Conservation (phyloP, 495 filamentous ascomycete genomes). For the Neurospora sp. region DNA sequence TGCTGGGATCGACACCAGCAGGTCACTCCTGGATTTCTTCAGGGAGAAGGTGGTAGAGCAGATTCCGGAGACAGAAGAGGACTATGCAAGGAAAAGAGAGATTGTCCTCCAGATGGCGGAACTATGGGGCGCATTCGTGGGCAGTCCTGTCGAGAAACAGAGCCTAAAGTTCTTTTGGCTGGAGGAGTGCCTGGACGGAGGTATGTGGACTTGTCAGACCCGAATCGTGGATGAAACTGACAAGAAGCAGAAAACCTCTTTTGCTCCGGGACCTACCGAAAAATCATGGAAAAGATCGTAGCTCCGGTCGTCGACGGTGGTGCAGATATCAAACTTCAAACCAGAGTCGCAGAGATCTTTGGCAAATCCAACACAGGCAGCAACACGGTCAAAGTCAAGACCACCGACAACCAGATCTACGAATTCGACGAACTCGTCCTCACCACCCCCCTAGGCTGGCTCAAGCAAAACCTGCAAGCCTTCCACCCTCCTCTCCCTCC, state of each 20-base stretch:
- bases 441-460: conserved; percentile 79
- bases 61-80: conserved; percentile 37
- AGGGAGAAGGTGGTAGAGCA: conserved; percentile 44
- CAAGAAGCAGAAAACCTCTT: conserved; percentile 66
- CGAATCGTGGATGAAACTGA: neutral
- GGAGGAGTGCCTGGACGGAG: conserved; percentile 90
- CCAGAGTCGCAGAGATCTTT: conserved; percentile 27
- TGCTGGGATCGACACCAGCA: conserved; percentile 50
- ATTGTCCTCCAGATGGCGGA: conserved; percentile 53
- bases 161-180: conserved; percentile 89
- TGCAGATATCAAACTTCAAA: conserved; percentile 51
- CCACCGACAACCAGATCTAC: conserved; percentile 38
- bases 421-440: conserved; percentile 79
- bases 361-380: conserved; percentile 35
- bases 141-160: conserved; percentile 63
- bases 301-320: conserved; percentile 45
- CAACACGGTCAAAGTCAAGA: conserved; percentile 42
- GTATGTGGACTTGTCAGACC: conserved; percentile 34
- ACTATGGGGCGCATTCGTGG: conserved; percentile 85
- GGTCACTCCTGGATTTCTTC: conserved; percentile 74
- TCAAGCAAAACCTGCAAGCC: conserved; percentile 61
- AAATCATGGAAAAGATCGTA: conserved; percentile 60
- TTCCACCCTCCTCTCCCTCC: conserved; percentile 63
- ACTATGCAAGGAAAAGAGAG: conserved; percentile 38
- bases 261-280: conserved; percentile 74